These are phyloP conservation scores for Karstenula rhodostoma DNA, from an alignment of 2,329 filamentous ascomycete species.

Conservation along the genomic window DNA sequence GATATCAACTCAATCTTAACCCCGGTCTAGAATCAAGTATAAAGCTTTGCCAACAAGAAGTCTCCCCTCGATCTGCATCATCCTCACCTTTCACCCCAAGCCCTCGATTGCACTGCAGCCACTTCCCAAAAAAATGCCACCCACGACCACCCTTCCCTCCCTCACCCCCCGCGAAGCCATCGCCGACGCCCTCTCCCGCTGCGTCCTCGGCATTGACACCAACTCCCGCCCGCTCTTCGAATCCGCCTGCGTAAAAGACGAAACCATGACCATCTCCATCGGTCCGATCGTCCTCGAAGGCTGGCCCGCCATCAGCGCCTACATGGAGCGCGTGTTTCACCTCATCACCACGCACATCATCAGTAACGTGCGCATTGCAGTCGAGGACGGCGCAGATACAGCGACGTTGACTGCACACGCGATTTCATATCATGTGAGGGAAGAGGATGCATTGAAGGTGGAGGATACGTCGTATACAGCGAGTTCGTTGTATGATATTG, in stretches of 20 bases:
- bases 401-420: conserved; percentile 30
- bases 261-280: conserved; percentile 27
- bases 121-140: conserved; percentile 17
- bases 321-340: conserved; percentile 26
- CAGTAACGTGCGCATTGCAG: conserved; percentile 33
- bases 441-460: conserved; percentile 26
- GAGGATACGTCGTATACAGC: conserved; percentile 33
- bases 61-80: background rate
- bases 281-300: conserved; percentile 25
- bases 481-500: conserved; percentile 30
- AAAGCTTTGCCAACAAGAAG: background rate
- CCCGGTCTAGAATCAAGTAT: background rate
- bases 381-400: conserved; percentile 24
- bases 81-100: background rate
- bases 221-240: conserved; percentile 29
- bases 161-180: conserved; percentile 33
- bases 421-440: conserved; percentile 31
- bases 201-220: conserved; percentile 33
- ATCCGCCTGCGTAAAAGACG: conserved; percentile 28
- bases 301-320: conserved; percentile 26
- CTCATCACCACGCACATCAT: conserved; percentile 33
- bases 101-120: background rate
- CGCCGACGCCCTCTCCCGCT: conserved; percentile 33
- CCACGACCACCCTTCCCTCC: conserved; percentile 16
- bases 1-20: background rate